Conservation (phyloP, 345 rosid genomes). For the Euclidium syriacum region DNA sequence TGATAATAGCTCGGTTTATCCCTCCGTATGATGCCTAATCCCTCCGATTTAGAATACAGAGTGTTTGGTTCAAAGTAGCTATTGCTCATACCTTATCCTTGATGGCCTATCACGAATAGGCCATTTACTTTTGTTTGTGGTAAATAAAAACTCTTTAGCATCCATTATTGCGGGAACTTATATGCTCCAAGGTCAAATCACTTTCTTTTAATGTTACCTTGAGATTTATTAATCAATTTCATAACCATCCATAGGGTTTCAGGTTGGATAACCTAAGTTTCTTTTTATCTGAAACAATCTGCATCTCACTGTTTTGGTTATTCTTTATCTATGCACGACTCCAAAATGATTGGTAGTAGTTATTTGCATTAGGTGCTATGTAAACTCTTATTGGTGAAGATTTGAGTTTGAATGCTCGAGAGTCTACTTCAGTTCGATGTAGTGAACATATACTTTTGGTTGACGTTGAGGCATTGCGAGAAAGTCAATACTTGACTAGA, state of each 20-base stretch:
- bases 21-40: not conserved
- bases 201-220: not conserved
- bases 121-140: not conserved
- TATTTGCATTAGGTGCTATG: not conserved
- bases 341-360: not conserved
- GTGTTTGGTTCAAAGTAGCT: not conserved
- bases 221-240: not conserved
- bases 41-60: not conserved
- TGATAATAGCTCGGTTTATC: not conserved
- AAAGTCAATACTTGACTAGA: not conserved
- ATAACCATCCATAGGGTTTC: not conserved
- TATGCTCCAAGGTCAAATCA: not conserved
- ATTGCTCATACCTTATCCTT: not conserved
- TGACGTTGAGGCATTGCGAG: not conserved
- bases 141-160: not conserved
- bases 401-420: not conserved
- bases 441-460: not conserved
- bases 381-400: not conserved
- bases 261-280: not conserved
- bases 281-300: not conserved
- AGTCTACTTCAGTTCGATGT: not conserved
- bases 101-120: not conserved
- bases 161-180: not conserved
- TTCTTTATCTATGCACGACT: not conserved
- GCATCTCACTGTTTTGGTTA: not conserved